Evolutionary conservation across 2,329 filamentous ascomycete species (phyloP), one percentile per base, ranked within the genome.

Genomic region (Nigrograna mackinnonii): DNA sequence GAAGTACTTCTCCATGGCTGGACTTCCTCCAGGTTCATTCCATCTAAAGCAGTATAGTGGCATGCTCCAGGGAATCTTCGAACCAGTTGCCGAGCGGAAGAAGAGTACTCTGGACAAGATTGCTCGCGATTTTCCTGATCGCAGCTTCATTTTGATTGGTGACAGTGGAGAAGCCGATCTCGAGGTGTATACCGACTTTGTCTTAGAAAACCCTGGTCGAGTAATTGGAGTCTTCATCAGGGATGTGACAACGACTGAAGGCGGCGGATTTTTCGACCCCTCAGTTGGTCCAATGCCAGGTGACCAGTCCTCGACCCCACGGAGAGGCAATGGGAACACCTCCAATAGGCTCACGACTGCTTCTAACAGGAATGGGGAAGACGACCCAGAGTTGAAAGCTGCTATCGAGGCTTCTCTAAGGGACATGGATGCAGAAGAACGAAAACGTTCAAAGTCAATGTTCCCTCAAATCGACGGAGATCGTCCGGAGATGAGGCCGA

Each of bases 11-110:
- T 83, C 85, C 51, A 71, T 86, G 30, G 87, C 88, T 5, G 87
- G 87, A 1, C 73, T 99, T 1, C 94, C 94, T 0, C 82, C 82
- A 1, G 95, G 94, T 0, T 96, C 92, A 0, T 88, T 97, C 53
- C 95, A 99, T 64, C 69, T 99, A 53, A 99, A 99, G 68, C 90
- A 95, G 53, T 99, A 99, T 68, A 89, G 84, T 47, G 94, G 95
- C 35, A 96, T 97, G 89, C 77, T 99, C 12, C 92, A 97, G 69
- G 94, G 95, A 0, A 96, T 99, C 30, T 97, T 99, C 57, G 94
- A 99, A 68, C 94, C 94, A 7, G 94, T 96, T 0, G 91, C 92
- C 0, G 95, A 99, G 69, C 79, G 92, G 44, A 99, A 99, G 73
- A 92, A 91, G 67, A 84, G 86, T 1, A 91, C 90, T 0, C 75